Evolutionary conservation across 345 rosid species (phyloP).

Genomic region (Raphanus raphanistrum): DNA sequence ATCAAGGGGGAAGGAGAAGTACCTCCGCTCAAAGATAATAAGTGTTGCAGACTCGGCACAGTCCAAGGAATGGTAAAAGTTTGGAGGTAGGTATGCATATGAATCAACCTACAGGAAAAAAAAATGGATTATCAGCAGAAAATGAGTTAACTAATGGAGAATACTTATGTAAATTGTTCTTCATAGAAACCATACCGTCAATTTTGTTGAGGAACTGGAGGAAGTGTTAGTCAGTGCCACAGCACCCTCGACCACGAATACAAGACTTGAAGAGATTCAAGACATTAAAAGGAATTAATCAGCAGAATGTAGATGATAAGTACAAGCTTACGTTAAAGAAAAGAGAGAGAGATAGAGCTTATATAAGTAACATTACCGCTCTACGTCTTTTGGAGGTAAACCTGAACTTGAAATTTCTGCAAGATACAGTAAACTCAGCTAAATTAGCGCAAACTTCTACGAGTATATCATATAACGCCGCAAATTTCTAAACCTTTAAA

Average conservation of each 20-base stretch:
- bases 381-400: slow-evolving; percentile 56
- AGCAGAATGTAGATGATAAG: slow-evolving; percentile 18
- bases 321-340: not conserved
- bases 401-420: slow-evolving; percentile 83
- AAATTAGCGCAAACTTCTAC: too few species aligned
- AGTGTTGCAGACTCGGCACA: slow-evolving; percentile 66
- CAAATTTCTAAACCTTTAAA: not conserved
- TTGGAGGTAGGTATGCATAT: slow-evolving; percentile 83
- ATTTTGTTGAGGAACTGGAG: slow-evolving; percentile 43
- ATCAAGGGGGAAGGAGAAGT: not conserved
- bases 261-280: slow-evolving; percentile 50
- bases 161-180: not conserved
- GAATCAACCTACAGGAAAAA: slow-evolving; percentile 67
- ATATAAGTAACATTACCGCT: slow-evolving; percentile 53
- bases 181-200: slow-evolving; percentile 51
- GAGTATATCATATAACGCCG: slow-evolving; percentile 5
- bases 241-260: slow-evolving; percentile 76
- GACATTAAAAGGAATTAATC: not conserved
- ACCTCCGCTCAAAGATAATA: slow-evolving; percentile 74
- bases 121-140: slow-evolving; percentile 18
- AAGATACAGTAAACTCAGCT: slow-evolving; percentile 30
- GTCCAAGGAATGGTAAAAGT: slow-evolving; percentile 57
- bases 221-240: slow-evolving; percentile 53
- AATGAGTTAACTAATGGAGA: slow-evolving; percentile 5
- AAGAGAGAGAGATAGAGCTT: not conserved